Evolutionary conservation across 2,329 filamentous ascomycete species (phyloP).

Genomic region (Fusarium sororula): DNA sequence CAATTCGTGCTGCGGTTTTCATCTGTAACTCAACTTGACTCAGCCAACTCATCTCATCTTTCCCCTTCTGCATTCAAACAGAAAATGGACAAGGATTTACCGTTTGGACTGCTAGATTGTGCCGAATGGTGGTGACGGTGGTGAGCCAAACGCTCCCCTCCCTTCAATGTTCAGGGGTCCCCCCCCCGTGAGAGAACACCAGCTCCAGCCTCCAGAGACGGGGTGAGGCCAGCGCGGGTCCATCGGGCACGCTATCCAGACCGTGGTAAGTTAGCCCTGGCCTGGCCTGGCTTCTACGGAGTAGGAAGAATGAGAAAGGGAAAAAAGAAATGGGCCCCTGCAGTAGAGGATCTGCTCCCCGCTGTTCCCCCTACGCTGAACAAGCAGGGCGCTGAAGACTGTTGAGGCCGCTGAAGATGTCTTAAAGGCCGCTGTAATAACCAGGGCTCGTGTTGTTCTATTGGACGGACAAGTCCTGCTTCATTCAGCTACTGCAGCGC

Average conservation of each 20-base stretch:
- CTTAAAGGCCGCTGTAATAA: conserved; percentile 10
- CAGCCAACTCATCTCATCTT: neutral
- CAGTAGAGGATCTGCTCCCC: conserved; percentile 34
- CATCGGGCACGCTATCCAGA: conserved; percentile 7
- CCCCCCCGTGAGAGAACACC: neutral
- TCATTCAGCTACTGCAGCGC: conserved; percentile 20
- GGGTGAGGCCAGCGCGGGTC: conserved; percentile 29
- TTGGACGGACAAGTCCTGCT: neutral
- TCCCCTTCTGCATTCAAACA: neutral
- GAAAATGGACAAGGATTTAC: conserved; percentile 5
- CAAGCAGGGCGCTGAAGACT: conserved; percentile 21
- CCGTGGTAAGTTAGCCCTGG: neutral
- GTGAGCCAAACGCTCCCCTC: conserved; percentile 26
- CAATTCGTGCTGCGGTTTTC: conserved; percentile 8
- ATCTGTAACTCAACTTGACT: neutral
- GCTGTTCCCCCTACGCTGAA: neutral
- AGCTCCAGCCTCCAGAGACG: neutral
- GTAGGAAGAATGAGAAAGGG: neutral
- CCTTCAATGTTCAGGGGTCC: conserved; percentile 28
- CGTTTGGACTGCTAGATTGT: conserved; percentile 28
- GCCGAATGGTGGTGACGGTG: conserved; percentile 34
- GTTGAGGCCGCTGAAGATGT: conserved; percentile 33
- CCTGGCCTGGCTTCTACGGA: neutral
- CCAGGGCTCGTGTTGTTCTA: conserved; percentile 25
- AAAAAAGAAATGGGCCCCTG: conserved; percentile 13